phyloP scores from a whole-genome alignment of 2,329 filamentous ascomycete species.

The Amesomyces nigricolor region DNA sequence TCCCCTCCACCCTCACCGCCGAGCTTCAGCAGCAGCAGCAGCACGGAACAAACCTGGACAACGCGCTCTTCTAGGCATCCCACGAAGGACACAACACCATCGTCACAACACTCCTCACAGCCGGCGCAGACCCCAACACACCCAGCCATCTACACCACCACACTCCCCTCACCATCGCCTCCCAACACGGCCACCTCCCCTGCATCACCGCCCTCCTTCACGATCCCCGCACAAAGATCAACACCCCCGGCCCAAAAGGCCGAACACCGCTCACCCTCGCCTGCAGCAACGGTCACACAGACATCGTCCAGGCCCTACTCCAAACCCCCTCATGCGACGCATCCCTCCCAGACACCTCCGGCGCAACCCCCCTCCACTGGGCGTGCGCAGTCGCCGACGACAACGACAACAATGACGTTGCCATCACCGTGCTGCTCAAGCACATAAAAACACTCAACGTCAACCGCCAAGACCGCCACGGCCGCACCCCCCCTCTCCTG shows the following conservation, averaged over 20 bases:
- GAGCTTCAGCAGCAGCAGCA: too few relatives aligned
- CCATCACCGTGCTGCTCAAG: constrained; percentile 25
- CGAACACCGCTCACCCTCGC: constrained; percentile 33
- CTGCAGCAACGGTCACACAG: constrained; percentile 29
- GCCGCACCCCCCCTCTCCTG: constrained; percentile 15
- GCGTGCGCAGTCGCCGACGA: constrained; percentile 9
- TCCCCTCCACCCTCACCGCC: too few relatives aligned
- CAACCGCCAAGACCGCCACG: background rate
- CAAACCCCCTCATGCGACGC: constrained; percentile 17
- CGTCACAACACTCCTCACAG: too few relatives aligned
- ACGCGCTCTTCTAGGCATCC: too few relatives aligned
- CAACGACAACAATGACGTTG: constrained; percentile 24
- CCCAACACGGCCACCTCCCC: too few relatives aligned
- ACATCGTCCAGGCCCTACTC: constrained; percentile 29
- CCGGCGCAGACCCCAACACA: too few relatives aligned
- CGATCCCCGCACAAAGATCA: constrained; percentile 26
- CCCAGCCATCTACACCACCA: too few relatives aligned
- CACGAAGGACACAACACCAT: too few relatives aligned
- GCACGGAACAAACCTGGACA: too few relatives aligned
- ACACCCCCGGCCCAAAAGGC: constrained; percentile 22
- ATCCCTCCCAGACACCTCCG: constrained; percentile 26
- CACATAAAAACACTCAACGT: background rate
- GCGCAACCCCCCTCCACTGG: constrained; percentile 32
- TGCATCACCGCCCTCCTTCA: too few relatives aligned
- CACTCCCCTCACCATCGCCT: too few relatives aligned